Evolutionary conservation across 228 moss, liverwort and hornwort genomes (phyloP), one percentile per base, ranked within the genome.

Genomic region (Sphagnum magellanicum): DNA sequence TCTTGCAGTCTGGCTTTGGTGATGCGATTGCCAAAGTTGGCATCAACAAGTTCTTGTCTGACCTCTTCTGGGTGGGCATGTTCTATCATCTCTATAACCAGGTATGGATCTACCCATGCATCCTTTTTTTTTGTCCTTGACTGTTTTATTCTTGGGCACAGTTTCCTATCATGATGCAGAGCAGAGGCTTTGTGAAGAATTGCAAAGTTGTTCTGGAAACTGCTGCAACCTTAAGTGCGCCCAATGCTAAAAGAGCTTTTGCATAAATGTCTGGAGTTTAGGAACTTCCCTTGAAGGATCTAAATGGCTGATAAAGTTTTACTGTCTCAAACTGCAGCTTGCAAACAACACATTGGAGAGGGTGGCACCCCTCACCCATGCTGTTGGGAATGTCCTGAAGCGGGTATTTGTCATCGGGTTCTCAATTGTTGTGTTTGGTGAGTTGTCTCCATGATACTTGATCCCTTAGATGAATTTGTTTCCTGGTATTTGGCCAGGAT

Each of bases 31-130:
- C 85, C 50, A 90, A 85, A 68, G 94, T 98, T 68, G 98, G 98
- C 69, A 63, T 50, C 52, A 81, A 82, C 11, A 98, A 94, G 70
- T 89, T 98, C 67, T 0, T 87, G 50, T 65, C 76, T 10, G 98
- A 98, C 71, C 82, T 98, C 53, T 92, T 98, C 71, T 98, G 88
- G 92, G 94, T 98, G 48, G 98, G 98, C 64, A 90, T 98, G 89
- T 98, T 98, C 83, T 98, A 98, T 70, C 98, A 98, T 73, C 75
- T 94, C 11, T 98, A 98, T 78, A 98, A 94, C 77, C 98, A 98
- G 89, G 89, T 86, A 75, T 32, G 52, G 32, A 2, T 32, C 32
- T 32, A 32, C 32, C 32, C 32, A 32, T 32, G 32, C 32, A 32
- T 32, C 32, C 32, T 32, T 32, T 32, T 32, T 32, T 32, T 32